Evolutionary conservation across 305 asterid genomes (phyloP), one percentile per base, ranked within the genome.

Genomic region (Fraxinus latifolia): DNA sequence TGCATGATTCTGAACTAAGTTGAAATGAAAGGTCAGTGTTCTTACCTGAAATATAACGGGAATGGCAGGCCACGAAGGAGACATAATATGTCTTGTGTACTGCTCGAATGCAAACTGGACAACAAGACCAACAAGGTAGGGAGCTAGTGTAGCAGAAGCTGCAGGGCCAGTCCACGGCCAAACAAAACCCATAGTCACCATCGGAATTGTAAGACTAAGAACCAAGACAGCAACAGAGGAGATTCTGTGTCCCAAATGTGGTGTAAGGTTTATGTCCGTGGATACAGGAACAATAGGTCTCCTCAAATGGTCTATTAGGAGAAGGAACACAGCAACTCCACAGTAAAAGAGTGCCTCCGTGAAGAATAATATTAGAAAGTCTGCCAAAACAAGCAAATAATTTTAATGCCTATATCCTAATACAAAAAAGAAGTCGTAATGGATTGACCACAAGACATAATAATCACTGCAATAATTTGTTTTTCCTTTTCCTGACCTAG

Each of bases 81-180:
- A 95, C 81, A 84, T 84, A 11, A 82, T 82, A 82, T 86, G 87
- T 87, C 87, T 91, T 39, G 98, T 97, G 76, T 89, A 94, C 84
- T 89, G 97, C 85, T 95, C 99, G 77, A 94, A 95, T 15, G 97
- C 91, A 83, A 92, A 94, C 79, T 95, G 99, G 37, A 95, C 96
- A 47, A 90, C 87, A 82, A 93, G 91, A 77, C 99, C 99, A 50
- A 95, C 98, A 76, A 94, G 98, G 83, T 93, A 95, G 3, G 98
- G 98, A 73, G 98, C 97, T 53, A 94, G 89, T 77, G 99, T 93
- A 76, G 99, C 99, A 79, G 99, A 95, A 89, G 99, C 99, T 53
- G 99, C 99, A 15, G 99, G 99, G 83, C 98, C 99, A 1, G 99
- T 95, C 99, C 98, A 95, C 53, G 99, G 99, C 99, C 99, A 95